These are phyloP conservation scores for Candida gigantensis DNA, from an alignment of 1,139 yeast species.

Conservation along the genomic window DNA sequence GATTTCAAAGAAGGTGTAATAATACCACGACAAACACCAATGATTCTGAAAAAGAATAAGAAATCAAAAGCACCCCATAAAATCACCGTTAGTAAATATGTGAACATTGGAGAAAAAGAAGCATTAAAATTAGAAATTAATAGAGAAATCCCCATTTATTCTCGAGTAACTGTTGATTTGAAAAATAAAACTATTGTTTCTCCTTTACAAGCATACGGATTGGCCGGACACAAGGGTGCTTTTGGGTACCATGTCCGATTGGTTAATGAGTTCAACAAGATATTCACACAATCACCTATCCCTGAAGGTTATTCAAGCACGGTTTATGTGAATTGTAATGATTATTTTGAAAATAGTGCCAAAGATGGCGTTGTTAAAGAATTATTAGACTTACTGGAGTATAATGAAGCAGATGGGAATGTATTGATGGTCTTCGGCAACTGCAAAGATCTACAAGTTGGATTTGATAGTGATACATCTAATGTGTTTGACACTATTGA, in stretches of 20 bases:
- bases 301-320: slow-evolving; percentile 73
- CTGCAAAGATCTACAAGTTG: slow-evolving; percentile 54
- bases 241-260: slow-evolving; percentile 80
- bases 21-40: slow-evolving; percentile 53
- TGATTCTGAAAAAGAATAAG: slow-evolving; percentile 37
- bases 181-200: slow-evolving; percentile 65
- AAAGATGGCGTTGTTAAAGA: slow-evolving; percentile 10
- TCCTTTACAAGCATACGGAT: slow-evolving; percentile 70
- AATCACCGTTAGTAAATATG: slow-evolving; percentile 54
- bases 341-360: slow-evolving; percentile 37
- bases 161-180: slow-evolving; percentile 78
- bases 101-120: slow-evolving; percentile 67
- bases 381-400: slow-evolving; percentile 9
- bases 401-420: slow-evolving; percentile 27
- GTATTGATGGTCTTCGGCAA: slow-evolving; percentile 60
- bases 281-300: slow-evolving; percentile 70
- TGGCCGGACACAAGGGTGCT: slow-evolving; percentile 55
- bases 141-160: slow-evolving; percentile 72
- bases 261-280: slow-evolving; percentile 46
- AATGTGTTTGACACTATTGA: slow-evolving; percentile 32
- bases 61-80: slow-evolving; percentile 49
- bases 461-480: slow-evolving; percentile 51
- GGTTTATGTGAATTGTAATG: slow-evolving; percentile 66
- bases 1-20: slow-evolving; percentile 70
- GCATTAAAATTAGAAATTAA: slow-evolving; percentile 54